Conservation (phyloP, 23 red algal species). For the Gracilaria caudata region DNA sequence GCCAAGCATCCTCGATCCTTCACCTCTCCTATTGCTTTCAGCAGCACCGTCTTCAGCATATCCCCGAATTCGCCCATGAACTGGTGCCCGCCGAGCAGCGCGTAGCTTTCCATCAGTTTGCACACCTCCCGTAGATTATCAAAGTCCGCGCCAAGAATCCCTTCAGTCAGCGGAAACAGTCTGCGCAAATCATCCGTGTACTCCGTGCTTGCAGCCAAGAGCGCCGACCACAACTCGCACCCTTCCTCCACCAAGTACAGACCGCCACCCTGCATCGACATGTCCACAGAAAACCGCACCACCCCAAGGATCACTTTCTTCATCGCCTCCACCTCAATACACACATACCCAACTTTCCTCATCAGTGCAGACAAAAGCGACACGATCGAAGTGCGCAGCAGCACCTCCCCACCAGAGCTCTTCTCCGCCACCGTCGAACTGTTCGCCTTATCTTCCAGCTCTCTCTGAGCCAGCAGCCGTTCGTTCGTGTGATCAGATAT, state of each 20-base stretch:
- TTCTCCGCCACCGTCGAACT: neutral
- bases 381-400: conserved; percentile 49
- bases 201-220: conserved; percentile 27
- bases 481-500: conserved; percentile 27
- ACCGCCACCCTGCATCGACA: conserved; percentile 36
- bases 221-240: conserved; percentile 64
- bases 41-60: conserved; percentile 15
- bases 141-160: conserved; percentile 57
- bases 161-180: conserved; percentile 34
- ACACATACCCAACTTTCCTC: conserved; percentile 34
- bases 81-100: conserved; percentile 65
- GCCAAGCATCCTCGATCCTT: conserved; percentile 74
- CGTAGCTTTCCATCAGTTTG: conserved; percentile 58
- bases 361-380: conserved; percentile 38
- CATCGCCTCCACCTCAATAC: conserved; percentile 15
- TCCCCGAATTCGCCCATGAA: conserved; percentile 63
- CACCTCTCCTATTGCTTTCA: conserved; percentile 20
- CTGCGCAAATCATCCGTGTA: conserved; percentile 47
- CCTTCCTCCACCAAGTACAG: conserved; percentile 75
- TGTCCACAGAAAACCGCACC: conserved; percentile 37
- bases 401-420: conserved; percentile 52
- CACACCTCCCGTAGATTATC: conserved; percentile 56
- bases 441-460: neutral
- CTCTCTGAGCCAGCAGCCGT: neutral
- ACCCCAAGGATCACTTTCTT: conserved; percentile 12